phyloP scores from a whole-genome alignment of 1,284 basidiomycete species.

The Irpex lacteus region DNA sequence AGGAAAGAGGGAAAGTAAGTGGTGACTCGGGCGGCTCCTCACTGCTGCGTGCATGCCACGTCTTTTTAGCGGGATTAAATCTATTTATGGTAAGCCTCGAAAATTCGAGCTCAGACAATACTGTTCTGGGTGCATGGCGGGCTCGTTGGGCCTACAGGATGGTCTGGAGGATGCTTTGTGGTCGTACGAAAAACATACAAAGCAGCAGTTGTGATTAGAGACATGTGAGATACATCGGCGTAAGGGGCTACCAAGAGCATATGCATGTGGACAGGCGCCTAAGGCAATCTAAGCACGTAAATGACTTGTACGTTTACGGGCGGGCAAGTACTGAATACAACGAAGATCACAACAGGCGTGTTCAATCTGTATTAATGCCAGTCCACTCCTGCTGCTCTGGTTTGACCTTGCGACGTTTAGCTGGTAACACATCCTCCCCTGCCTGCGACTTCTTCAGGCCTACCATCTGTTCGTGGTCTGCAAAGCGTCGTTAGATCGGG shows the following conservation, averaged over 20 bases:
- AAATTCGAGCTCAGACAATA: neutral
- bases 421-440: constrained; percentile 27
- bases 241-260: neutral
- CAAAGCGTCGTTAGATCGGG: neutral
- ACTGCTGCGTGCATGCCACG: too few relatives aligned
- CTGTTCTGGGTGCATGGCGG: too few relatives aligned
- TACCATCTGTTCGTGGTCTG: constrained; percentile 35
- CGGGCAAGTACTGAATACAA: neutral
- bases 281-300: neutral
- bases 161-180: neutral
- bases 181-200: neutral
- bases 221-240: neutral
- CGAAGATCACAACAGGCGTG: neutral
- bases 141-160: neutral
- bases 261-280: too few relatives aligned
- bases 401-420: constrained; percentile 26
- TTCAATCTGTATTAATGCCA: constrained; percentile 15
- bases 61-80: neutral
- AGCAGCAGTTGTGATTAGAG: neutral
- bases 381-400: constrained; percentile 31
- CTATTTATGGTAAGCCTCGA: neutral
- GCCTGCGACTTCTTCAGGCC: constrained; percentile 34
- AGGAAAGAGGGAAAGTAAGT: neutral
- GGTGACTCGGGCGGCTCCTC: too few relatives aligned
- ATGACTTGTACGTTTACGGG: neutral